Percentiles rank a stretch among this genome's conserved stretches.
These are phyloP conservation scores for Lentithecium fluviatile DNA, from an alignment of 495 filamentous ascomycete genomes.

Conservation along the genomic window DNA sequence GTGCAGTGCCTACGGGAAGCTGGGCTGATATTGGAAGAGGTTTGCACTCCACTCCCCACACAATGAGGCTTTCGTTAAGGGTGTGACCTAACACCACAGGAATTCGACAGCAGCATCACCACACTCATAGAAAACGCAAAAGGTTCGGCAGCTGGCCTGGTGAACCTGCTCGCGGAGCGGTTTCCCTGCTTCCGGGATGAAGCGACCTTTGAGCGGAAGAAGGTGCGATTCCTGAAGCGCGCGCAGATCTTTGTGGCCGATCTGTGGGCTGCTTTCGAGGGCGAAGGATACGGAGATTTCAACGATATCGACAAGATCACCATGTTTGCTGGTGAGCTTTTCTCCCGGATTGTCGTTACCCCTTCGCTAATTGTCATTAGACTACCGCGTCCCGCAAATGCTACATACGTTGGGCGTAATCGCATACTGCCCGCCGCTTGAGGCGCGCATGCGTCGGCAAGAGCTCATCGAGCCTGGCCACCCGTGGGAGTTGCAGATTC, in stretches of 20 bases:
- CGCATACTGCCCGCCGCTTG: slow-evolving; percentile 75
- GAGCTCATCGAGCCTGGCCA: slow-evolving; percentile 67
- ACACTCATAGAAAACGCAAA: slow-evolving; percentile 74
- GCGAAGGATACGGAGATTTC: slow-evolving; percentile 76
- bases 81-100: slow-evolving; percentile 53
- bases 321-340: slow-evolving; percentile 78
- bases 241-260: slow-evolving; percentile 96
- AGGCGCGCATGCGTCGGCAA: slow-evolving; percentile 61
- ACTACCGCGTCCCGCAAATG: slow-evolving; percentile 96
- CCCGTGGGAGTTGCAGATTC: slow-evolving; percentile 82
- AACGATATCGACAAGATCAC: slow-evolving; percentile 90
- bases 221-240: slow-evolving; percentile 82
- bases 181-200: slow-evolving; percentile 89
- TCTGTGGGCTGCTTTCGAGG: slow-evolving; percentile 90
- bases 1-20: slow-evolving; percentile 80
- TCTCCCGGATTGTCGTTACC: background rate
- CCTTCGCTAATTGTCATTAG: too few species aligned
- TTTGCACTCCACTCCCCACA: slow-evolving; percentile 46
- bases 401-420: slow-evolving; percentile 80
- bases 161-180: slow-evolving; percentile 74
- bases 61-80: background rate
- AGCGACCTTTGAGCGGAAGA: slow-evolving; percentile 65
- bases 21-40: slow-evolving; percentile 77
- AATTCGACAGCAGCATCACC: slow-evolving; percentile 71
- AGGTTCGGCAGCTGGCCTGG: slow-evolving; percentile 75